Conservation (phyloP, 2,329 filamentous ascomycete genomes). For the Aspergillus udagawae region DNA sequence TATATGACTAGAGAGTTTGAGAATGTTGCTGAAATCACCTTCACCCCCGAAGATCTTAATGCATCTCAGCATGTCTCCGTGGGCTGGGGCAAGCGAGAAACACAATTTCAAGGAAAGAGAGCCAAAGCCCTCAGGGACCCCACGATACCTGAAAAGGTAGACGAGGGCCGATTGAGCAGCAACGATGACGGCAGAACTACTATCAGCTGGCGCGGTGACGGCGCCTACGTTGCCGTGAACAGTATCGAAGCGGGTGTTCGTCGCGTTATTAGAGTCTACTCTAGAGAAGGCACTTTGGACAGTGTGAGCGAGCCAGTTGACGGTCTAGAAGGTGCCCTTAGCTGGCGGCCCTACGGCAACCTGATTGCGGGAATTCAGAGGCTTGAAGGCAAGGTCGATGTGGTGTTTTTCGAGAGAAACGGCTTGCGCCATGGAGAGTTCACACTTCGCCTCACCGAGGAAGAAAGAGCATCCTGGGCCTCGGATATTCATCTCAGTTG, state of each 20-base stretch:
- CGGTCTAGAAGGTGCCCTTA: constrained; percentile 78
- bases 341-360: constrained; percentile 89
- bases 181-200: constrained; percentile 67
- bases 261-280: constrained; percentile 83
- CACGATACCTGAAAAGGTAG: constrained; percentile 88
- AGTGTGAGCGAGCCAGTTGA: constrained; percentile 95
- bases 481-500: constrained; percentile 67
- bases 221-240: constrained; percentile 84
- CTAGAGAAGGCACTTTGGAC: constrained; percentile 82
- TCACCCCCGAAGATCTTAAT: constrained; percentile 73
- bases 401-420: constrained; percentile 95
- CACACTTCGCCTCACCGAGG: constrained; percentile 63
- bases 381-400: constrained; percentile 63
- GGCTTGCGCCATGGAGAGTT: constrained; percentile 97
- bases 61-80: constrained; percentile 93
- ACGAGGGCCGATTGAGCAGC: constrained; percentile 71
- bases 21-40: constrained; percentile 68
- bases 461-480: constrained; percentile 53
- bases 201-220: constrained; percentile 93
- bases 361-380: constrained; percentile 83
- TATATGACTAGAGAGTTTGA: constrained; percentile 95
- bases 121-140: constrained; percentile 85
- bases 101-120: constrained; percentile 90
- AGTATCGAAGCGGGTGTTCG: constrained; percentile 65
- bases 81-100: constrained; percentile 97